Evolutionary conservation across 371 early-diverging fungal species (phyloP).

Genomic region (Rhizopus arrhizus): DNA sequence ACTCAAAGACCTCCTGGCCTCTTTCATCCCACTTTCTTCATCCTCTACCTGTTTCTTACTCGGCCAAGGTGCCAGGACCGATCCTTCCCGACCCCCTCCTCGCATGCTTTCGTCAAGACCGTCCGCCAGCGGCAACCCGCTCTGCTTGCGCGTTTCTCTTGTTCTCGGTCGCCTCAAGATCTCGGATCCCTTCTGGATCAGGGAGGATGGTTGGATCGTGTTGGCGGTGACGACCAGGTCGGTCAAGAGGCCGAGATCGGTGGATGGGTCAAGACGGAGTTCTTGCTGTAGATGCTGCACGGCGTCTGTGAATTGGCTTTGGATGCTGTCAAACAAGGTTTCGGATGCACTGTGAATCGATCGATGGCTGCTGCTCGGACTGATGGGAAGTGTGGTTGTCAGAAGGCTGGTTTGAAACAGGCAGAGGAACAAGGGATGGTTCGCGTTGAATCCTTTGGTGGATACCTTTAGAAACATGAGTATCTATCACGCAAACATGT

Average conservation of each 20-base stretch:
- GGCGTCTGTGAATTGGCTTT: slow-evolving; percentile 28
- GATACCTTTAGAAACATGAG: slow-evolving; percentile 7
- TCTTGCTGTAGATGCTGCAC: slow-evolving; percentile 31
- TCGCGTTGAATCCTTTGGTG: slow-evolving; percentile 14
- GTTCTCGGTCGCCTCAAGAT: background rate
- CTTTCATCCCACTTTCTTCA: background rate
- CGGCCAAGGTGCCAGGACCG: background rate
- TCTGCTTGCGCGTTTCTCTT: background rate
- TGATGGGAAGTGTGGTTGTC: too few relatives aligned
- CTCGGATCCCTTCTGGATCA: slow-evolving; percentile 4
- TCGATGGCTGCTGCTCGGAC: too few relatives aligned
- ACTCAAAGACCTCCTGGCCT: background rate
- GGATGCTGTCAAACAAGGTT: slow-evolving; percentile 8
- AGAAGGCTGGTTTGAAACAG: slow-evolving; percentile 16
- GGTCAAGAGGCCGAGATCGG: slow-evolving; percentile 41
- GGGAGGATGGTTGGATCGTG: slow-evolving; percentile 17
- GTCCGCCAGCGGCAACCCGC: background rate
- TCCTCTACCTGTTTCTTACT: background rate
- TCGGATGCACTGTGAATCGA: slow-evolving; percentile 13
- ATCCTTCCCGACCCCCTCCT: background rate
- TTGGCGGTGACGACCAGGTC: slow-evolving; percentile 41
- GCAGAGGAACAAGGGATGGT: slow-evolving; percentile 37
- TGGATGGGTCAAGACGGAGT: slow-evolving; percentile 24
- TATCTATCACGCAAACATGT: background rate
- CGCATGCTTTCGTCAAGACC: background rate